phyloP scores from a whole-genome alignment of 2,329 filamentous ascomycete genomes.

The Monilinia fructigena region DNA sequence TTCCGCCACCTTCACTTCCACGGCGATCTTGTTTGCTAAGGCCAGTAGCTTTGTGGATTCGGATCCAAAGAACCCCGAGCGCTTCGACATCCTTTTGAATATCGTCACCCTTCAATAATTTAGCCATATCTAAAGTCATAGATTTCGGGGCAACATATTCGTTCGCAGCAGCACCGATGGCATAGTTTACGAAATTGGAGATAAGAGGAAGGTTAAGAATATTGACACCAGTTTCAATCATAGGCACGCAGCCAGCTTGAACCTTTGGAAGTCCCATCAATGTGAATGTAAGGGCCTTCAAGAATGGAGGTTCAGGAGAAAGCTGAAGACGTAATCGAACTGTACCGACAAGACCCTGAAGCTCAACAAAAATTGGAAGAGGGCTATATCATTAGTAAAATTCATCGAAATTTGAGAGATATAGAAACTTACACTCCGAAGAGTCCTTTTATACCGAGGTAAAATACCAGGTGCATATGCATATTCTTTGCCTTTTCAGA shows the following conservation, averaged over 20 bases:
- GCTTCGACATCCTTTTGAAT: constrained; percentile 87
- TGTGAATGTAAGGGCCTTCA: constrained; percentile 89
- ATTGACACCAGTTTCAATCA: constrained; percentile 88
- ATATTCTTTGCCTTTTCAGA: constrained; percentile 88
- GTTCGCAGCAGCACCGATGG: constrained; percentile 75
- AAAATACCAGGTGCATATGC: constrained; percentile 96
- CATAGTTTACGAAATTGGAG: constrained; percentile 77
- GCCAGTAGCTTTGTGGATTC: constrained; percentile 82
- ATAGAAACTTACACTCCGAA: constrained; percentile 34
- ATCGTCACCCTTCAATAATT: constrained; percentile 86
- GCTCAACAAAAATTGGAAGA: constrained; percentile 59
- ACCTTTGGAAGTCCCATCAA: constrained; percentile 93
- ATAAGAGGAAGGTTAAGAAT: constrained; percentile 89
- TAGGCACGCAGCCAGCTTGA: constrained; percentile 83
- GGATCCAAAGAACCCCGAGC: constrained; percentile 85
- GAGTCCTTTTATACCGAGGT: constrained; percentile 60
- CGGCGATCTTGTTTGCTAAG: constrained; percentile 88
- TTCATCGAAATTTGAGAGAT: neutral
- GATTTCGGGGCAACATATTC: constrained; percentile 96
- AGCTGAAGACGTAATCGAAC: constrained; percentile 79
- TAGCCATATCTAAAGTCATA: constrained; percentile 86
- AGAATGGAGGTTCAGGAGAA: constrained; percentile 85
- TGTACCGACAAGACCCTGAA: constrained; percentile 88
- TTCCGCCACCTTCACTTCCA: constrained; percentile 81
- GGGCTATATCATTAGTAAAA: constrained; percentile 24